Evolutionary conservation across 2,329 filamentous ascomycete genomes (phyloP), one percentile per base, ranked within the genome.

Genomic region (Curvularia lunata): DNA sequence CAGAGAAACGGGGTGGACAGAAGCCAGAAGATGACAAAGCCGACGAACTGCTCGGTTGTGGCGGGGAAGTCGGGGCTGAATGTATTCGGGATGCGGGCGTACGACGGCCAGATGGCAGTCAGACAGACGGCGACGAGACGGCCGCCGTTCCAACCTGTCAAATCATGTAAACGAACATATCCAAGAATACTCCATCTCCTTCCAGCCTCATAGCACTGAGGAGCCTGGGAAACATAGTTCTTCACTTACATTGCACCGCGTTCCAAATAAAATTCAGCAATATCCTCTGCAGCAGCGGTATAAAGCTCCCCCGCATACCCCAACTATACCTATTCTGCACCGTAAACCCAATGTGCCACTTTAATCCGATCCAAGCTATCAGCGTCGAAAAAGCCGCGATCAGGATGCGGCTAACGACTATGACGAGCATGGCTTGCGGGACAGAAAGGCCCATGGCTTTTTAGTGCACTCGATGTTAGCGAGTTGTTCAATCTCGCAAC

Each of bases 191-290:
- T 7, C 2, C 10, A 13, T 4, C 4, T 5, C 38, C 18, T 40
- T 18, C n/a, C 7, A 7, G 1, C 19, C 16, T 2, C 37, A 19
- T 21, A 27, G 5, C 19, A 13, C 12, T 9, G 32, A n/a, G 16
- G 13, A 37, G 2, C 4, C 13, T 32, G 28, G 8, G 30, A 3
- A 2, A 23, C 4, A n/a, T 13, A 10, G 3, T n/a, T 3, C 13
- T 9, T 7, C 78, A 42, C 72, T 25, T 75, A 79, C 77, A 81
- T 60, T 83, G 80, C 0, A 82, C 71, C 4, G 80, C 79, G 37
- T 77, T 80, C 81, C 81, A 83, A 43, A 83, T 81, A 53, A 83
- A 82, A 62, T 82, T 83, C 8, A 83, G 73, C 48, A 83, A 48
- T 18, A 81, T 77, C 2, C 82, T 77, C 63, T 83, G 80, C 6